phyloP scores from a whole-genome alignment of 1,139 yeast species.

The Saccharomycopsis hybrid region DNA sequence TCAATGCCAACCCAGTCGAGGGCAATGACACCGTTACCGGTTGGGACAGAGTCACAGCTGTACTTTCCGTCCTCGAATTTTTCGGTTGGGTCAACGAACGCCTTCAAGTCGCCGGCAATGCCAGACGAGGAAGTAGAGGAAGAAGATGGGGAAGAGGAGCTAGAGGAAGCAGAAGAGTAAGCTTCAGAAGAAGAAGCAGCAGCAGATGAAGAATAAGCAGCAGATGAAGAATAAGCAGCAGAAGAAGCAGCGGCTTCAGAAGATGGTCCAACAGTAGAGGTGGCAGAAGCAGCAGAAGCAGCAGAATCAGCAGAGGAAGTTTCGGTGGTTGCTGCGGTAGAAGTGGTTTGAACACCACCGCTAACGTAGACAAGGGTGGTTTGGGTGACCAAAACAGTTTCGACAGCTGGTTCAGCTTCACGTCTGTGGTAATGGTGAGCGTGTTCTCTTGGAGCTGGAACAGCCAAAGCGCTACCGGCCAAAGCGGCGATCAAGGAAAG shows the following conservation, averaged over 20 bases:
- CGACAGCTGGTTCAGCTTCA: slow-evolving; percentile 30
- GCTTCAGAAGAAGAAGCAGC: slow-evolving; percentile 27
- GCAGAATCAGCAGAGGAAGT: too few species aligned
- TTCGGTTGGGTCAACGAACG: slow-evolving; percentile 45
- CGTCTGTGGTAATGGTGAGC: slow-evolving; percentile 29
- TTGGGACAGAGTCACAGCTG: slow-evolving; percentile 52
- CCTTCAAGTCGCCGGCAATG: slow-evolving; percentile 49
- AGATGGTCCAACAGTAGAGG: slow-evolving; percentile 23
- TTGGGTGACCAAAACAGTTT: slow-evolving; percentile 34
- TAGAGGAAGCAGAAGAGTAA: slow-evolving; percentile 24
- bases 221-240: slow-evolving; percentile 23
- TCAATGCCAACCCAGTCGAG: slow-evolving; percentile 54
- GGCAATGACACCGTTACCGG: slow-evolving; percentile 69
- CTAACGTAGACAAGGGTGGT: slow-evolving; percentile 43
- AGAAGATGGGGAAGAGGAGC: slow-evolving; percentile 26
- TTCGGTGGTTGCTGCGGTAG: slow-evolving; percentile 16
- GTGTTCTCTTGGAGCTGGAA: slow-evolving; percentile 19
- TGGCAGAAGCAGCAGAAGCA: slow-evolving; percentile 25
- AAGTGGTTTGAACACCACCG: slow-evolving; percentile 29
- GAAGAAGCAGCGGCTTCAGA: slow-evolving; percentile 22
- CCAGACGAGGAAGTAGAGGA: slow-evolving; percentile 32
- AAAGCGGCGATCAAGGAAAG: slow-evolving; percentile 15
- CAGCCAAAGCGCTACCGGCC: slow-evolving; percentile 17
- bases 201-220: slow-evolving; percentile 29
- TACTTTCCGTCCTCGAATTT: slow-evolving; percentile 59